Conservation (phyloP, 805 yeast genomes). For the Debaryomyces prosopidis region DNA sequence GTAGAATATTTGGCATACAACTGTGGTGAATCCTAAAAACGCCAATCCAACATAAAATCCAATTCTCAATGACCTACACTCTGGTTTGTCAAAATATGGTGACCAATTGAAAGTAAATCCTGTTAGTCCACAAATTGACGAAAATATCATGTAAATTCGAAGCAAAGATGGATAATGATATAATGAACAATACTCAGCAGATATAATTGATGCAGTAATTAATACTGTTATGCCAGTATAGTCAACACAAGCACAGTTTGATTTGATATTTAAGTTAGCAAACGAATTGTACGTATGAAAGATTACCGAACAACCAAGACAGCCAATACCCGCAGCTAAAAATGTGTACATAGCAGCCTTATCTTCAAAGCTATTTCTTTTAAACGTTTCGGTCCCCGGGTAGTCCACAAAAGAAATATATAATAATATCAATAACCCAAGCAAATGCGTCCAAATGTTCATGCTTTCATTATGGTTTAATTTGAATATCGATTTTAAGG, state of each 20-base stretch:
- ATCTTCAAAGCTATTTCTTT: constrained; percentile 39
- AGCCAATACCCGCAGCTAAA: constrained; percentile 69
- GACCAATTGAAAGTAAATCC: constrained; percentile 89
- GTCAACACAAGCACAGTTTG: constrained; percentile 88
- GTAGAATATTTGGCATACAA: constrained; percentile 51
- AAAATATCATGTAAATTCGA: constrained; percentile 54
- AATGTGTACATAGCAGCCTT: constrained; percentile 62
- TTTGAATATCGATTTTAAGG: constrained; percentile 58
- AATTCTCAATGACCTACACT: constrained; percentile 76
- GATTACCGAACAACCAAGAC: constrained; percentile 72
- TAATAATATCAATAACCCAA: constrained; percentile 62
- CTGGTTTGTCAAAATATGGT: constrained; percentile 87
- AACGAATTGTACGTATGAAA: constrained; percentile 94
- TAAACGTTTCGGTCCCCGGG: constrained; percentile 59
- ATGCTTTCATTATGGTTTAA: constrained; percentile 81
- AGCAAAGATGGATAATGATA: constrained; percentile 56
- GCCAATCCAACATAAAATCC: constrained; percentile 80
- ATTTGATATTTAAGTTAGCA: constrained; percentile 59
- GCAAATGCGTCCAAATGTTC: constrained; percentile 90
- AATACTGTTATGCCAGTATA: constrained; percentile 91
- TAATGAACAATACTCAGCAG: constrained; percentile 81
- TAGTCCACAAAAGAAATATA: constrained; percentile 60
- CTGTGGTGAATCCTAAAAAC: constrained; percentile 68
- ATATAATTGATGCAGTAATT: constrained; percentile 84
- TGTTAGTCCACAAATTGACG: constrained; percentile 63